Evolutionary conservation across 2,329 filamentous ascomycete genomes (phyloP).

Genomic region (Paecilomyces fulvus): DNA sequence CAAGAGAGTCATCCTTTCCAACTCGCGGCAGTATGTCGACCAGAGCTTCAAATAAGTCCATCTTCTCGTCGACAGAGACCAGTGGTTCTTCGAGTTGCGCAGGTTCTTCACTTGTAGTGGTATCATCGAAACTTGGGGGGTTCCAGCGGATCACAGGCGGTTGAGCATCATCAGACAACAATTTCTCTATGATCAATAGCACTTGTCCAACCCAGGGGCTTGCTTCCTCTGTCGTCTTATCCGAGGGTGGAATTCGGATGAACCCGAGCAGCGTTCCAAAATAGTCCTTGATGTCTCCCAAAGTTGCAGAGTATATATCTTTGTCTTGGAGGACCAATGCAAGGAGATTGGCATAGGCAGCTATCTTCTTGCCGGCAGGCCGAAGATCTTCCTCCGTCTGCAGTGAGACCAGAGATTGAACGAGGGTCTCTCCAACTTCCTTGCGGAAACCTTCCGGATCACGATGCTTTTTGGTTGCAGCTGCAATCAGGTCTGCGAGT

Average conservation of each 20-base stretch:
- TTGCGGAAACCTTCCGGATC: conserved; percentile 52
- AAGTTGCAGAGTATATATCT: conserved; percentile 68
- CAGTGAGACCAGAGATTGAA: conserved; percentile 69
- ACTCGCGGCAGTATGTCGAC: conserved; percentile 76
- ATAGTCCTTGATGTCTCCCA: conserved; percentile 67
- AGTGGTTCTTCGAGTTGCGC: conserved; percentile 54
- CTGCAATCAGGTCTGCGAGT: conserved; percentile 74
- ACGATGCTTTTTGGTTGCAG: conserved; percentile 56
- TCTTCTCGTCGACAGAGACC: conserved; percentile 57
- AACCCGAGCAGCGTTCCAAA: conserved; percentile 70
- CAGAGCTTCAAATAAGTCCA: conserved; percentile 65
- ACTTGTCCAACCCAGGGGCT: conserved; percentile 90
- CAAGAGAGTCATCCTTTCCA: conserved; percentile 77
- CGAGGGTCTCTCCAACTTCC: conserved; percentile 74
- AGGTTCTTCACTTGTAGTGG: conserved; percentile 43
- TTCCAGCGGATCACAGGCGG: conserved; percentile 68
- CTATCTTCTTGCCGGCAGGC: conserved; percentile 59
- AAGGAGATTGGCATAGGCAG: conserved; percentile 84
- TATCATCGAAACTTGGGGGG: conserved; percentile 39
- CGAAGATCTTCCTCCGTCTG: conserved; percentile 50
- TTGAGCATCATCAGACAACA: conserved; percentile 82
- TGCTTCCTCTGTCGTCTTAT: conserved; percentile 64
- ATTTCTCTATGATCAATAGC: conserved; percentile 77
- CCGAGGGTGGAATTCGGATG: conserved; percentile 55
- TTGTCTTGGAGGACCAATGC: conserved; percentile 78